These are phyloP conservation scores for Abrus pulchellus DNA, from an alignment of 306 rosid genomes.

Conservation along the genomic window DNA sequence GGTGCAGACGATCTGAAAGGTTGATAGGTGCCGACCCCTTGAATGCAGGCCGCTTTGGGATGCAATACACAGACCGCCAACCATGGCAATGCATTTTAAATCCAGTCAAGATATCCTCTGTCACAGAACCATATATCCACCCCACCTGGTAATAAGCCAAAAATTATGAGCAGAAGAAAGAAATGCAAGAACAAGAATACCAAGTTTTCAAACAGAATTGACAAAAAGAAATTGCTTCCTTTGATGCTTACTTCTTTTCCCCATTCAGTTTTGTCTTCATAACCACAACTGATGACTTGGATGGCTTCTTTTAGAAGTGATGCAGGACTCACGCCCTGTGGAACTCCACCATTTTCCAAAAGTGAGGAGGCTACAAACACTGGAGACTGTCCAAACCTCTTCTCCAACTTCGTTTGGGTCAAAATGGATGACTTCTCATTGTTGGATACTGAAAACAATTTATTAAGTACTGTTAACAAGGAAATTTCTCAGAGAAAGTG, in stretches of 20 bases:
- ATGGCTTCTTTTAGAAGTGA: conserved; percentile 91
- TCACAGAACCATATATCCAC: conserved; percentile 98
- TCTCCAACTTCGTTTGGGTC: conserved; percentile 81
- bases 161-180: conserved; percentile 23
- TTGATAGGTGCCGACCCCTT: conserved; percentile 99
- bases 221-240: background rate
- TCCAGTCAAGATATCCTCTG: conserved; percentile 98
- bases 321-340: conserved; percentile 73
- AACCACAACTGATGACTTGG: conserved; percentile 97
- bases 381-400: conserved; percentile 94
- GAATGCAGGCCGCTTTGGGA: conserved; percentile 90
- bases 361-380: conserved; percentile 82
- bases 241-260: conserved; percentile 83
- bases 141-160: conserved; percentile 74
- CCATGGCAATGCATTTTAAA: conserved; percentile 99
- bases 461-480: conserved; percentile 15
- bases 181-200: conserved; percentile 30
- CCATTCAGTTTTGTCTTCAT: conserved; percentile 98
- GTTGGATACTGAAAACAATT: conserved; percentile 62
- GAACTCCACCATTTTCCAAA: conserved; percentile 85
- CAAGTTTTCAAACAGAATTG: background rate
- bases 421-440: conserved; percentile 56
- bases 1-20: conserved; percentile 94
- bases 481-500: background rate
- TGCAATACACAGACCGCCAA: conserved; percentile 97